phyloP scores from a whole-genome alignment of 345 rosid genomes.

The Camelina neglecta region DNA sequence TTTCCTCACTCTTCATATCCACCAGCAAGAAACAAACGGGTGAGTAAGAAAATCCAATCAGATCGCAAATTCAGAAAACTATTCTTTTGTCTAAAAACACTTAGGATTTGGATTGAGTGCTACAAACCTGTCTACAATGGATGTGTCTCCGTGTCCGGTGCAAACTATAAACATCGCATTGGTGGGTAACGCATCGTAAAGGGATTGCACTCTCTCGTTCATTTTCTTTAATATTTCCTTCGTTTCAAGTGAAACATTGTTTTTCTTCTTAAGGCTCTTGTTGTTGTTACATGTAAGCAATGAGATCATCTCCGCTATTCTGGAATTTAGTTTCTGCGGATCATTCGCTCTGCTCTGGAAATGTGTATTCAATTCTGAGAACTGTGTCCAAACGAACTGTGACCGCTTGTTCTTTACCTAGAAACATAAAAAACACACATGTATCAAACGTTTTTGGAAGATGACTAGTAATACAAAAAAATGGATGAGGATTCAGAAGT shows the following conservation, averaged over 20 bases:
- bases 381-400: slow-evolving; percentile 89
- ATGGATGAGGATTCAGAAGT: slow-evolving; percentile 10
- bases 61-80: background rate
- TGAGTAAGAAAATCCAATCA: background rate
- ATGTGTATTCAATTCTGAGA: slow-evolving; percentile 77
- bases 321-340: slow-evolving; percentile 61
- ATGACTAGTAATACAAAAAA: slow-evolving; percentile 3
- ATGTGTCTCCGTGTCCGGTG: slow-evolving; percentile 97
- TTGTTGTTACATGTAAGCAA: slow-evolving; percentile 72
- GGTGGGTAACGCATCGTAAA: slow-evolving; percentile 65
- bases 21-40: slow-evolving; percentile 17
- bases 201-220: slow-evolving; percentile 58
- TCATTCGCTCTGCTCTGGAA: slow-evolving; percentile 69
- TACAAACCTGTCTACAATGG: slow-evolving; percentile 74
- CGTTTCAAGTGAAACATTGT: slow-evolving; percentile 55
- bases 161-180: slow-evolving; percentile 89
- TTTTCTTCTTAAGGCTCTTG: slow-evolving; percentile 48
- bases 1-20: slow-evolving; percentile 68
- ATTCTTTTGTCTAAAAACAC: background rate
- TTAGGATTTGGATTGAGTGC: background rate
- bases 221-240: slow-evolving; percentile 64
- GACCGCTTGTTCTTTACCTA: slow-evolving; percentile 72
- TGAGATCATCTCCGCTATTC: slow-evolving; percentile 80
- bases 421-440: slow-evolving; percentile 30
- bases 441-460: background rate